phyloP scores from a whole-genome alignment of 345 rosid species.

The Rhodomyrtus tomentosa region DNA sequence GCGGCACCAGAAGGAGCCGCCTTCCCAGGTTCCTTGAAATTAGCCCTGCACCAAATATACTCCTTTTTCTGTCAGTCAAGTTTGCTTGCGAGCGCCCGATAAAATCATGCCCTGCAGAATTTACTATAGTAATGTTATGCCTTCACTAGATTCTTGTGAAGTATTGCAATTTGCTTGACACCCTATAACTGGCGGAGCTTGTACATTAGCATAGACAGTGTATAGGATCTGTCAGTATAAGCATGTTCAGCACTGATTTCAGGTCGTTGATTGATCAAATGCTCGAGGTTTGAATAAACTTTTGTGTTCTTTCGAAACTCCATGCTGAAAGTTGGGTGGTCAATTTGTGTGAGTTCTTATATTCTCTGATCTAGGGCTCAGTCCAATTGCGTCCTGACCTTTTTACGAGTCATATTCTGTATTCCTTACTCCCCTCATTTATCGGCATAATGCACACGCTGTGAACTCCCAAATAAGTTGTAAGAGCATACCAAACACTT shows the following conservation, averaged over 20 bases:
- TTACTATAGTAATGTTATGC: not conserved
- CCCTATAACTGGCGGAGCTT: not conserved
- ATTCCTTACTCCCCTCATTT: not conserved
- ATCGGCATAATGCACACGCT: not conserved
- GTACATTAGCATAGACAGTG: not conserved
- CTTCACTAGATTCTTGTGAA: not conserved
- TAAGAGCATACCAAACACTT: not conserved
- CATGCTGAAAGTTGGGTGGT: not conserved
- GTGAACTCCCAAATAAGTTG: not conserved
- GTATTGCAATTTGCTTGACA: not conserved
- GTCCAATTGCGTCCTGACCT: not conserved
- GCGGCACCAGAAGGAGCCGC: conserved; percentile 51
- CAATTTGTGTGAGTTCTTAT: not conserved
- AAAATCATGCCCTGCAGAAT: not conserved
- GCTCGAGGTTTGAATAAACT: not conserved
- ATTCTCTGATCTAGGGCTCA: not conserved
- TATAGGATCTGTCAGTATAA: not conserved
- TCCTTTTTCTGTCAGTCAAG: not conserved
- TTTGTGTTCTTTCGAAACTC: not conserved
- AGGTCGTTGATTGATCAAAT: not conserved
- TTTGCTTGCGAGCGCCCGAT: not conserved
- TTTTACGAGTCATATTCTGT: not conserved
- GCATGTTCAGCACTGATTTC: not conserved
- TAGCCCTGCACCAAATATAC: not conserved
- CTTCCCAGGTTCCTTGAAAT: conserved; percentile 38